These are phyloP conservation scores for Drechslerella dactyloides DNA, from an alignment of 2,329 filamentous ascomycete genomes.

Conservation along the genomic window DNA sequence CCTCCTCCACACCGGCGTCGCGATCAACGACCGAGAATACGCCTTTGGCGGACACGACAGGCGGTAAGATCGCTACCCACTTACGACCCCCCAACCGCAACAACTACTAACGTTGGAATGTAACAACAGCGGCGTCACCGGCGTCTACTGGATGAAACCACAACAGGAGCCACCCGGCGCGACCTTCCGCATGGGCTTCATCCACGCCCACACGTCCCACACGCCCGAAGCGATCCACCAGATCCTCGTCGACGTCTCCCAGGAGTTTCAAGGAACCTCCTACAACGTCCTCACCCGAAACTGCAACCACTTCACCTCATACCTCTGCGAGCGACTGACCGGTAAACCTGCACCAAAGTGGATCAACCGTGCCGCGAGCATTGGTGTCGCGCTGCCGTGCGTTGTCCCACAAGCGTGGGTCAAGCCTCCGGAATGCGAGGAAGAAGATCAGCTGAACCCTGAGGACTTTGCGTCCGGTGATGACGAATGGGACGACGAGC, in stretches of 20 bases:
- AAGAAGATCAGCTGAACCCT: constrained; percentile 45
- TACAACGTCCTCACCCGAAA: constrained; percentile 85
- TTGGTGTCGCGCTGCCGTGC: constrained; percentile 80
- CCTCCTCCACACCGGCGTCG: constrained; percentile 81
- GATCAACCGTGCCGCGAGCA: constrained; percentile 83
- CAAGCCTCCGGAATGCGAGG: constrained; percentile 74
- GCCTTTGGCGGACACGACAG: constrained; percentile 83
- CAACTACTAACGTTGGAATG: neutral
- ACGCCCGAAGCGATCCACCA: constrained; percentile 72
- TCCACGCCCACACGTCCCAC: constrained; percentile 79
- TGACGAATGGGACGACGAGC: constrained; percentile 34
- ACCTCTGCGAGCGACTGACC: constrained; percentile 76
- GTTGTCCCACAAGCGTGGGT: constrained; percentile 84
- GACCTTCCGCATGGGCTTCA: constrained; percentile 74
- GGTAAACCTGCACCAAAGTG: constrained; percentile 73
- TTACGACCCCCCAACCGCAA: neutral
- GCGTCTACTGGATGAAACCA: constrained; percentile 83
- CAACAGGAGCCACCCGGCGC: constrained; percentile 75
- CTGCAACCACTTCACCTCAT: constrained; percentile 86
- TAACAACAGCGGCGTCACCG: constrained; percentile 65
- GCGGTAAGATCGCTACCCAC: constrained; percentile 55
- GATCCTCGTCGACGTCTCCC: constrained; percentile 72
- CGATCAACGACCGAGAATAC: constrained; percentile 80
- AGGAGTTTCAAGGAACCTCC: constrained; percentile 74
- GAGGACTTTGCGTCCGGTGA: constrained; percentile 39